Percentiles rank a stretch among this genome's conserved stretches.
phyloP scores from a whole-genome alignment of 106 monocot genomes.

The Gastrodia elata region DNA sequence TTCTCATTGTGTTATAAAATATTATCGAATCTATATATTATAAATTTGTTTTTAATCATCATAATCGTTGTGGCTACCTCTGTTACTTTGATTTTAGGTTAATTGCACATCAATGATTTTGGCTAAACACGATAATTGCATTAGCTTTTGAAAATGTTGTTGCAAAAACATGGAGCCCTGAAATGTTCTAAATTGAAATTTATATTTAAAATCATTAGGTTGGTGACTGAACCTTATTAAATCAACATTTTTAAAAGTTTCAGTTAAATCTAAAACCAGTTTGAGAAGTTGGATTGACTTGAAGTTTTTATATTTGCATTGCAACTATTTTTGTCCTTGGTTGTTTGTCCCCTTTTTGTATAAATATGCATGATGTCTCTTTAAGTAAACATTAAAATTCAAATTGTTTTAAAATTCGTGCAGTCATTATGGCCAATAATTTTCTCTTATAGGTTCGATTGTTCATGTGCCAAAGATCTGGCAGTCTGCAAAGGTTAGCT shows the following conservation, averaged over 20 bases:
- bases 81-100: not conserved
- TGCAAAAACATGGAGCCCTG: not conserved
- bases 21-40: not conserved
- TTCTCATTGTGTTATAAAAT: not conserved
- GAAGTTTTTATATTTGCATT: no score
- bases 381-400: no score
- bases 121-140: not conserved
- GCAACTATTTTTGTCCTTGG: no score
- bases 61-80: not conserved
- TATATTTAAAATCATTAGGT: not conserved
- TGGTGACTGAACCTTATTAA: not conserved
- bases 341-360: no score
- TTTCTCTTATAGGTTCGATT: no score
- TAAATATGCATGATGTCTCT: no score
- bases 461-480: no score
- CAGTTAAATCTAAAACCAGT: not conserved
- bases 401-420: no score
- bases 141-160: not conserved
- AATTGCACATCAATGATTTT: not conserved
- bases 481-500: no score
- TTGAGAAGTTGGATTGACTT: not conserved
- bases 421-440: no score
- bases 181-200: not conserved
- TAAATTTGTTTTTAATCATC: not conserved
- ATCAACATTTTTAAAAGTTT: not conserved